Percentiles rank a stretch among this genome's conserved stretches.
These are phyloP conservation scores for Ceratocystis lukuohia DNA, from an alignment of 2,329 filamentous ascomycete species.

Conservation along the genomic window DNA sequence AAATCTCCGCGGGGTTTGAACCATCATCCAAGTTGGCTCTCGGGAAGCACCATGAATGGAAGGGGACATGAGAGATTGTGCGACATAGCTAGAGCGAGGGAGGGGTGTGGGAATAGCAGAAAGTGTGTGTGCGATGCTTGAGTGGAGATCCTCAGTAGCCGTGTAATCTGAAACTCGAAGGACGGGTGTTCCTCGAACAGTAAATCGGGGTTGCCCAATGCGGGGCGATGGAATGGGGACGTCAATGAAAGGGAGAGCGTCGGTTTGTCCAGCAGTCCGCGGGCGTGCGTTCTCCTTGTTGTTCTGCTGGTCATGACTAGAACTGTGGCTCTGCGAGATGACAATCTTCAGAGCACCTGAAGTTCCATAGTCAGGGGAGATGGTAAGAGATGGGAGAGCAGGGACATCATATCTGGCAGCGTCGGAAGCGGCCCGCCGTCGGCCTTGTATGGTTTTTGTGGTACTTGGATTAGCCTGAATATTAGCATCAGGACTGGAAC, in stretches of 20 bases:
- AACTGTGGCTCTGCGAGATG: conserved; percentile 45
- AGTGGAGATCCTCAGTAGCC: conserved; percentile 50
- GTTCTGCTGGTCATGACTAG: background rate
- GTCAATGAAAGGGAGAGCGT: conserved; percentile 40
- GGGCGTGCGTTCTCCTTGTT: background rate
- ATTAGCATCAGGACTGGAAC: background rate
- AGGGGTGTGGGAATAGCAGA: conserved; percentile 11
- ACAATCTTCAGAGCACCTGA: conserved; percentile 64
- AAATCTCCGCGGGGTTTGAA: conserved; percentile 14
- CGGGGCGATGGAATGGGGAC: conserved; percentile 74
- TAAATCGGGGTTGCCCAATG: conserved; percentile 71
- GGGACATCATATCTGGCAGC: conserved; percentile 54
- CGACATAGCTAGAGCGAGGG: conserved; percentile 13
- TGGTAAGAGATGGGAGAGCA: conserved; percentile 30
- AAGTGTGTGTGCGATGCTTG: conserved; percentile 9
- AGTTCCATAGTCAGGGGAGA: conserved; percentile 34
- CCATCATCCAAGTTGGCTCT: conserved; percentile 19
- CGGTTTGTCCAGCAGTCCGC: conserved; percentile 41
- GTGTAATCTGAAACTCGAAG: conserved; percentile 71
- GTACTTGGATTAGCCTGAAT: background rate
- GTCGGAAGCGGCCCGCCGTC: conserved; percentile 58
- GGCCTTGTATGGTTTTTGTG: conserved; percentile 23
- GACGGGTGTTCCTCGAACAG: conserved; percentile 57
- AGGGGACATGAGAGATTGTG: conserved; percentile 7
- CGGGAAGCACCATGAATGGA: conserved; percentile 16